Conservation (phyloP, 345 rosid genomes). For the Psidium guajava region DNA sequence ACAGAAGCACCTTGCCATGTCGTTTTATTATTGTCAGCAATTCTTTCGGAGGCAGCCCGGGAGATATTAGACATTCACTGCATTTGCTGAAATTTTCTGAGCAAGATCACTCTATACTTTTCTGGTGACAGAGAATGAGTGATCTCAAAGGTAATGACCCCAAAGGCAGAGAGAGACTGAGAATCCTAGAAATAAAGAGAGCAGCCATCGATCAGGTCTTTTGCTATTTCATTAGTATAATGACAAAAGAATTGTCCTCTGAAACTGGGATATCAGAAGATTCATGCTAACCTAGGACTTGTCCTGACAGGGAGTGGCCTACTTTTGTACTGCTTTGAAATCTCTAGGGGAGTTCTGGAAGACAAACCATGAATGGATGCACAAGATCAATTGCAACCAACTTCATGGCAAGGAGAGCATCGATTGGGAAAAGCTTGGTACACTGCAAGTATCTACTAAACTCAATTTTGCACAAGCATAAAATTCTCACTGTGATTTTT, state of each 20-base stretch:
- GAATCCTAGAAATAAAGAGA: neutral
- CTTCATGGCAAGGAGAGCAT: neutral
- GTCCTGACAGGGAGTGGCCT: conserved; percentile 1
- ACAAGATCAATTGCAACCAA: neutral
- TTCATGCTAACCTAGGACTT: neutral
- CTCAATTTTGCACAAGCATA: neutral
- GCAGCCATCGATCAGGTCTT: conserved; percentile 1
- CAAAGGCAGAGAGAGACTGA: neutral
- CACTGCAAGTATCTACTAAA: neutral
- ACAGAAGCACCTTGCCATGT: neutral
- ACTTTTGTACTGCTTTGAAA: neutral
- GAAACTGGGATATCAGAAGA: neutral
- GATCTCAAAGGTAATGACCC: neutral
- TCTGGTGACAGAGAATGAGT: neutral
- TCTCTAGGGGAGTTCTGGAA: neutral
- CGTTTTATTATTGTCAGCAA: neutral
- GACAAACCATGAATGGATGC: conserved; percentile 2
- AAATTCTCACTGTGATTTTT: neutral
- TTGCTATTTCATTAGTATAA: neutral
- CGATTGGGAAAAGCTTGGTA: neutral
- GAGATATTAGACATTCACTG: neutral
- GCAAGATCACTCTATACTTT: neutral
- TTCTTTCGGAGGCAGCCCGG: neutral
- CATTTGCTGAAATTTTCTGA: neutral
- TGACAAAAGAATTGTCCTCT: neutral